A percentile compares a stretch with the other conserved stretches of the same genome.
These are phyloP conservation scores for Colletotrichum higginsianum DNA, from an alignment of 2,329 filamentous ascomycete genomes.

Conservation along the genomic window DNA sequence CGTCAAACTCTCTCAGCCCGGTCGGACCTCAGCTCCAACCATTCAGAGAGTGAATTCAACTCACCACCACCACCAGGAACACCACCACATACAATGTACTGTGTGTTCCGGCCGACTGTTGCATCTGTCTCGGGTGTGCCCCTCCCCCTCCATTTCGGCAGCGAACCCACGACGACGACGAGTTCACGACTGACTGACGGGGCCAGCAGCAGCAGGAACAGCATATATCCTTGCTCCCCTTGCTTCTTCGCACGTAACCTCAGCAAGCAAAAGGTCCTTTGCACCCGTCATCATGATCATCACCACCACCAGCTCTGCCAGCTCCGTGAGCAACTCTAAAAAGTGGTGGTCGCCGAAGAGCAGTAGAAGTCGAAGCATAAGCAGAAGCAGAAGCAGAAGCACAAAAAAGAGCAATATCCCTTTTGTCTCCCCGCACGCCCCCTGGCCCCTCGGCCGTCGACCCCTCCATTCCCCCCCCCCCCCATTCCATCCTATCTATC, in stretches of 20 bases:
- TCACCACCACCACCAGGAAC: not conserved
- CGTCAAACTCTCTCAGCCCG: conserved; percentile 15
- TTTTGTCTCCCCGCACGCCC: conserved; percentile 26
- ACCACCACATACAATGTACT: not conserved
- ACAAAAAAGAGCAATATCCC: too few species aligned
- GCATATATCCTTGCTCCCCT: conserved; percentile 36
- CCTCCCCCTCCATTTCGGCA: conserved; percentile 35
- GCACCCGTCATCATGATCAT: not conserved
- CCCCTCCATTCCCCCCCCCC: conserved; percentile 16
- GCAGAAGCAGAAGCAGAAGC: not conserved
- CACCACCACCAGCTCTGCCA: conserved; percentile 9
- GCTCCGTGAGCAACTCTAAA: not conserved
- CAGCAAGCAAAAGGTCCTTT: conserved; percentile 23
- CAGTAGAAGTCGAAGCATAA: not conserved
- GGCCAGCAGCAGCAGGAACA: not conserved
- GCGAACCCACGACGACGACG: conserved; percentile 7
- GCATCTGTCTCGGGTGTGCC: conserved; percentile 16
- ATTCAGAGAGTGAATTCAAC: not conserved
- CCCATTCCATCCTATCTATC: conserved; percentile 36
- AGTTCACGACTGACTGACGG: conserved; percentile 16
- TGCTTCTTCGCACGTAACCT: conserved; percentile 27
- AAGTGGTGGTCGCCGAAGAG: conserved; percentile 1
- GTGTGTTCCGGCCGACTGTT: not conserved
- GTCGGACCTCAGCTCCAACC: not conserved
- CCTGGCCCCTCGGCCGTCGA: conserved; percentile 20